Evolutionary conservation across 2,329 filamentous ascomycete genomes (phyloP), one percentile per base, ranked within the genome.

Genomic region (Diaporthe helianthi): DNA sequence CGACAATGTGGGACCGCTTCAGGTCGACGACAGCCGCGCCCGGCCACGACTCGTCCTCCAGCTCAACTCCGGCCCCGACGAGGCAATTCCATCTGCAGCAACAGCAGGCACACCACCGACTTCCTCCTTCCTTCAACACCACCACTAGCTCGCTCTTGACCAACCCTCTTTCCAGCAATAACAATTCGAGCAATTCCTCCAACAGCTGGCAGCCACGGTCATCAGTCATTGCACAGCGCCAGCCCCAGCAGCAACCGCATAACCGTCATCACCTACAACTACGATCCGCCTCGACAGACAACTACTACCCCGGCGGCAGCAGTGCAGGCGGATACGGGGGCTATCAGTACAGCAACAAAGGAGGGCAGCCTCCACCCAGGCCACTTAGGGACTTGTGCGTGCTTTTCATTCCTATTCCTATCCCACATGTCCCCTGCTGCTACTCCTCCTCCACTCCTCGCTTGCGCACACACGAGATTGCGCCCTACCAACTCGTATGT

Each of bases 141-240:
- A 31, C 22, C 54, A 7, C n/a, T 26, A 47, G 31, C 26, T 47
- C 44, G n/a, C 44, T 47, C n/a, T 10, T 47, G 44, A 17, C n/a
- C 31, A 55, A 29, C 58, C 24, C 24, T 41, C 17, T n/a, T 51
- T 6, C 46, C 55, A 36, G 26, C 38, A 58, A 17, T 41, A 22
- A 41, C 60, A 17, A n/a, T 51, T n/a, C 26, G 2, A 2, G 29
- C 33, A 36, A 44, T 22, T 49, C 1, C 41, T 53, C 46, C 61
- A 69, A 38, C 61, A 69, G 51, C 49, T 69, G 69, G 69, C 69
- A 69, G 41, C 69, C 65, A 31, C 60, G 69, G 17, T 69, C 69
- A 17, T 65, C 65, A 4, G 66, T 47, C 15, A 61, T 71, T 29
- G 69, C 60, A 22, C 65, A 67, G 49, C 61, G 61, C 10, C 67